These are phyloP conservation scores for Buddleja alternifolia DNA, from an alignment of 257 asterid genomes.

Conservation along the genomic window DNA sequence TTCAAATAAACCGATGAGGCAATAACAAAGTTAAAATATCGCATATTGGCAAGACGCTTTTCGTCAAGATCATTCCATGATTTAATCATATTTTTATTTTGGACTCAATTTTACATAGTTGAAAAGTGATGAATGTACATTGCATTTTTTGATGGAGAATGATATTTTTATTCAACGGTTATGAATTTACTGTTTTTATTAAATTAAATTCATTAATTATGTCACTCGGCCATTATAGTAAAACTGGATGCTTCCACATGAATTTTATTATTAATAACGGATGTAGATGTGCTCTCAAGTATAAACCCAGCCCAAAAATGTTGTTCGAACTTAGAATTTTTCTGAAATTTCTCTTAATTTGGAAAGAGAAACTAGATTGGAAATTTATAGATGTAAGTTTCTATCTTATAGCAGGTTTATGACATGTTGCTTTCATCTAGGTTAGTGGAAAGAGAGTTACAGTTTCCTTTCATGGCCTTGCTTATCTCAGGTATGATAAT, in stretches of 20 bases:
- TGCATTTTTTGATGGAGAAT: slow-evolving; percentile 2
- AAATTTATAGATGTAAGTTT: slow-evolving; percentile 21
- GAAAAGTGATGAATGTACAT: slow-evolving; percentile 2
- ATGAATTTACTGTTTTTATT: background rate
- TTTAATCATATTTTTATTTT: background rate
- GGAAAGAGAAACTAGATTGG: slow-evolving; percentile 11
- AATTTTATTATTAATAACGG: background rate
- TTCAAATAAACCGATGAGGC: background rate
- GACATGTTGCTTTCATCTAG: slow-evolving; percentile 45
- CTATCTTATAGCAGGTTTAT: slow-evolving; percentile 19
- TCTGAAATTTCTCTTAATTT: slow-evolving; percentile 4
- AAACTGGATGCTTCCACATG: background rate
- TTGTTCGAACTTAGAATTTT: background rate
- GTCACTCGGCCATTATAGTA: slow-evolving; percentile 3
- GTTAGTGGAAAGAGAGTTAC: slow-evolving; percentile 76
- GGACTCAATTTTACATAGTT: background rate
- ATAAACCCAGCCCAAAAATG: background rate
- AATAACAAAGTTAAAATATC: background rate
- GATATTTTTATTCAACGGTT: background rate
- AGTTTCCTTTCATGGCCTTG: slow-evolving; percentile 86
- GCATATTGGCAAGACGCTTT: slow-evolving; percentile 5
- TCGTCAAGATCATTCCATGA: background rate
- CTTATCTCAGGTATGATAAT: slow-evolving; percentile 86
- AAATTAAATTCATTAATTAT: background rate
- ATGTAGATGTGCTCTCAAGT: background rate